Evolutionary conservation across 1,284 basidiomycete genomes (phyloP).

Genomic region (Gastroboletus turbinatus): DNA sequence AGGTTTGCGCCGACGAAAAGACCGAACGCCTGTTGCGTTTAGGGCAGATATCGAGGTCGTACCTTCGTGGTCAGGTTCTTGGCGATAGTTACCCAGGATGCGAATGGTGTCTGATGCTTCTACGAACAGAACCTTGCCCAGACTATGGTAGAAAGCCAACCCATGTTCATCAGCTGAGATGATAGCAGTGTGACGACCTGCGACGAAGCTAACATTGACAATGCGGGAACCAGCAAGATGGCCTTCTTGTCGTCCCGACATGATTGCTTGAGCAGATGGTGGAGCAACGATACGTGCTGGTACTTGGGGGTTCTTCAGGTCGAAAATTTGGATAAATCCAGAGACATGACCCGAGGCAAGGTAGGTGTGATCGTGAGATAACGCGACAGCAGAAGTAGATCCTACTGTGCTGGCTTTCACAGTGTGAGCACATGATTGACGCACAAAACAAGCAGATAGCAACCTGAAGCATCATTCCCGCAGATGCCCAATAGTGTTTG

Average conservation of each 20-base stretch:
- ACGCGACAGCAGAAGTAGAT: slow-evolving; percentile 85
- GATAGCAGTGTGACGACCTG: slow-evolving; percentile 90
- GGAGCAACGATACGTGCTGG: slow-evolving; percentile 75
- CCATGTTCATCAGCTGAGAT: slow-evolving; percentile 91
- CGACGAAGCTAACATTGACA: slow-evolving; percentile 87
- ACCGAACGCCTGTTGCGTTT: slow-evolving; percentile 7
- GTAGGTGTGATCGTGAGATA: slow-evolving; percentile 94
- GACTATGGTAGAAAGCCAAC: slow-evolving; percentile 91
- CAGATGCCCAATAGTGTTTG: slow-evolving; percentile 83
- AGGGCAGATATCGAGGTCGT: slow-evolving; percentile 13
- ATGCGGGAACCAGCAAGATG: slow-evolving; percentile 89
- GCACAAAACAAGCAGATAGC: slow-evolving; percentile 25
- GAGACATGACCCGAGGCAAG: slow-evolving; percentile 86
- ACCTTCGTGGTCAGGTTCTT: slow-evolving; percentile 36
- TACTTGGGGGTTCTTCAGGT: slow-evolving; percentile 66
- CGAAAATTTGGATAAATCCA: slow-evolving; percentile 88
- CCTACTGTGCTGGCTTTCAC: slow-evolving; percentile 61
- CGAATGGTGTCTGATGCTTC: slow-evolving; percentile 94
- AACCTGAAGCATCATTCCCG: slow-evolving; percentile 67
- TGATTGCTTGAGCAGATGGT: slow-evolving; percentile 62
- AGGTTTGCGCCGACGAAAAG: slow-evolving; percentile 43
- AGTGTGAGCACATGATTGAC: slow-evolving; percentile 19
- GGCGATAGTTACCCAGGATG: slow-evolving; percentile 89
- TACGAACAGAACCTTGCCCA: slow-evolving; percentile 94
- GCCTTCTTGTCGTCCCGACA: slow-evolving; percentile 88